Percentiles rank a stretch among this genome's conserved stretches.
Conservation (phyloP, 768 basidiomycete species). For the Goffeauzyma gilvescens region DNA sequence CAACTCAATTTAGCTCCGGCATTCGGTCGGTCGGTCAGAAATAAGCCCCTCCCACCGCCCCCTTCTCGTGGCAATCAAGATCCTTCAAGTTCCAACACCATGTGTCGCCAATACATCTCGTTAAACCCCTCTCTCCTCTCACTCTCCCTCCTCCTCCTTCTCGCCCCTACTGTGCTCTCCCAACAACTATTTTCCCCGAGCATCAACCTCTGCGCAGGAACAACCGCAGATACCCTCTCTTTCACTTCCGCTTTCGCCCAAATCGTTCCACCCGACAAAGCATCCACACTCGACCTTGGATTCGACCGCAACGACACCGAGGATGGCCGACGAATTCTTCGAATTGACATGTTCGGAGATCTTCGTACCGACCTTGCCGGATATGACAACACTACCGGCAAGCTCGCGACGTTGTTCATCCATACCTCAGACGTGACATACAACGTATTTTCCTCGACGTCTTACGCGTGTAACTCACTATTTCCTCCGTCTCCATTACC, state of each 20-base stretch:
- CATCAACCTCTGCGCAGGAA: slow-evolving; percentile 16
- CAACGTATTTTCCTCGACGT: slow-evolving; percentile 47
- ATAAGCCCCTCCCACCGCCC: too few species aligned
- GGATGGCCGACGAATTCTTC: slow-evolving; percentile 20
- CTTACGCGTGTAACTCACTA: slow-evolving; percentile 59
- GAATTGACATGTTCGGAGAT: slow-evolving; percentile 41
- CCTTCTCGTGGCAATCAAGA: neutral
- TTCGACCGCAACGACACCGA: slow-evolving; percentile 16
- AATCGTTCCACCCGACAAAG: slow-evolving; percentile 17
- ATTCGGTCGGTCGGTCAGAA: too few species aligned
- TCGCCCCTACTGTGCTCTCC: slow-evolving; percentile 2
- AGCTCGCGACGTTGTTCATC: slow-evolving; percentile 71
- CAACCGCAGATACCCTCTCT: slow-evolving; percentile 10
- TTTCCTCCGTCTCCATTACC: slow-evolving; percentile 59
- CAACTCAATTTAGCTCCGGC: too few species aligned
- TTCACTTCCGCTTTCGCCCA: slow-evolving; percentile 37
- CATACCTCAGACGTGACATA: slow-evolving; percentile 64
- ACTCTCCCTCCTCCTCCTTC: slow-evolving; percentile 1
- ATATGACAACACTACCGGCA: slow-evolving; percentile 42
- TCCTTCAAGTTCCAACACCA: neutral
- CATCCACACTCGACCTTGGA: slow-evolving; percentile 14
- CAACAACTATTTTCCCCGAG: slow-evolving; percentile 17
- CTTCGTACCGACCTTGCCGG: slow-evolving; percentile 46
- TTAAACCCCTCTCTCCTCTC: neutral
- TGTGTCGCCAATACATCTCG: neutral